Evolutionary conservation across 441 rosid species (phyloP), one percentile per base, ranked within the genome.

Genomic region (Metrosideros polymorpha): DNA sequence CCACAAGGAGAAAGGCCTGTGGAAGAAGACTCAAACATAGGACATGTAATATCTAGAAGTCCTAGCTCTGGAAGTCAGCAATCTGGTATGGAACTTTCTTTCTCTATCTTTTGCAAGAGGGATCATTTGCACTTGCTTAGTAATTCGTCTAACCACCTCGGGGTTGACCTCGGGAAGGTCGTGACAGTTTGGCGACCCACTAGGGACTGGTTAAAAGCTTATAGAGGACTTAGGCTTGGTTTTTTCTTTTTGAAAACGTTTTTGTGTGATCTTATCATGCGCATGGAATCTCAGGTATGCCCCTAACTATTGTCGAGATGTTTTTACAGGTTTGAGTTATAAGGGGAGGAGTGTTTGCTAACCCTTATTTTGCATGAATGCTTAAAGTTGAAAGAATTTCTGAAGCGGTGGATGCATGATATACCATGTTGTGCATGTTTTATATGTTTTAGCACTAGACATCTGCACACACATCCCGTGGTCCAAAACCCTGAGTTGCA

Each of bases 41-140:
- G 42, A 51, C 84, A 75, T 57, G 39, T 85, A 47, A 71, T 52
- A 52, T 84, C 29, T 54, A 32, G 83, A 61, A 87, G 83, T 24
- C 50, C 86, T 50, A 12, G 10, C 52, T 30, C 92, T 84, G 91
- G 91, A 89, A 91, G 90, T 89, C 95, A 93, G 90, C 86, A 91
- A 75, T 87, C 94, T 92, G 99, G 99, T 91, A 89, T 87, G 91
- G 87, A 66, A 86, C 86, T 82, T 29, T 83, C 45, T 35, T 35
- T 66, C 35, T 66, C 27, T 35, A 19, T 35, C 45, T 35, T 66
- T 66, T 29, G 54, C 43, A 63, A 63, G 43, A 63, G 76, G 24
- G 6, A 18, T 63, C 24, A 9, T 63, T 32, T 63, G 43, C 0
- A 3, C 76, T 63, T 1, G 0, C 75, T 61, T 61, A 61, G 75